phyloP scores from a whole-genome alignment of 371 early-diverging fungal species.

The Coemansia sp. region DNA sequence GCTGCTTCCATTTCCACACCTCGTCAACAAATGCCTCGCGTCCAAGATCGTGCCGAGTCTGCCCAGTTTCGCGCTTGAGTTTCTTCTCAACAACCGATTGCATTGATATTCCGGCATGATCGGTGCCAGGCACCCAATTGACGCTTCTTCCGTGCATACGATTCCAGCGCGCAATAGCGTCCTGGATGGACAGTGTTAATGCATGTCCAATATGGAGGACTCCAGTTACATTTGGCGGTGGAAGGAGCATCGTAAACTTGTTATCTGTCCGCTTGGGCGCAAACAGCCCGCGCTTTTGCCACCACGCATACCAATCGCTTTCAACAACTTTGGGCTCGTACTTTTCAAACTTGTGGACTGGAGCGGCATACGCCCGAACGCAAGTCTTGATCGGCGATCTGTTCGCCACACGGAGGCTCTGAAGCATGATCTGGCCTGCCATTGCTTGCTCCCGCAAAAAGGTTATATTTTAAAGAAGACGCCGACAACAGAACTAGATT shows the following conservation, averaged over 20 bases:
- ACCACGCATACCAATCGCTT: slow-evolving; percentile 51
- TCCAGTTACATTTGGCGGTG: slow-evolving; percentile 96
- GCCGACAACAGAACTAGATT: too few species aligned
- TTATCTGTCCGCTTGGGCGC: slow-evolving; percentile 14
- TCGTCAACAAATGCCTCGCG: slow-evolving; percentile 89
- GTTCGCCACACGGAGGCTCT: background rate
- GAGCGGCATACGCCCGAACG: slow-evolving; percentile 17
- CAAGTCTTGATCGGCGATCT: background rate
- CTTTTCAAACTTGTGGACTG: slow-evolving; percentile 41
- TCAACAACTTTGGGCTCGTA: slow-evolving; percentile 39
- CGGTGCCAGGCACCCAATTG: slow-evolving; percentile 96
- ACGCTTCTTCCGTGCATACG: slow-evolving; percentile 98
- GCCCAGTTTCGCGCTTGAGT: slow-evolving; percentile 73
- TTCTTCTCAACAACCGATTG: slow-evolving; percentile 98
- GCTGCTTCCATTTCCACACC: slow-evolving; percentile 97
- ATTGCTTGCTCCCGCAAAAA: background rate
- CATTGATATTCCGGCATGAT: slow-evolving; percentile 99
- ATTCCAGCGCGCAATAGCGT: slow-evolving; percentile 93
- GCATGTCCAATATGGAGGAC: slow-evolving; percentile 98
- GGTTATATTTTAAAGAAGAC: too few species aligned
- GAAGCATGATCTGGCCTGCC: background rate
- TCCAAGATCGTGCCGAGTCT: slow-evolving; percentile 90
- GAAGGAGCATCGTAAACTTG: slow-evolving; percentile 50
- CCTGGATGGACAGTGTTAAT: slow-evolving; percentile 97
- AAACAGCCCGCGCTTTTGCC: slow-evolving; percentile 51